Percentiles rank a stretch among this genome's conserved stretches.
Evolutionary conservation across 2,329 filamentous ascomycete species (phyloP).

Genomic region (Tolypocladium nubicola): DNA sequence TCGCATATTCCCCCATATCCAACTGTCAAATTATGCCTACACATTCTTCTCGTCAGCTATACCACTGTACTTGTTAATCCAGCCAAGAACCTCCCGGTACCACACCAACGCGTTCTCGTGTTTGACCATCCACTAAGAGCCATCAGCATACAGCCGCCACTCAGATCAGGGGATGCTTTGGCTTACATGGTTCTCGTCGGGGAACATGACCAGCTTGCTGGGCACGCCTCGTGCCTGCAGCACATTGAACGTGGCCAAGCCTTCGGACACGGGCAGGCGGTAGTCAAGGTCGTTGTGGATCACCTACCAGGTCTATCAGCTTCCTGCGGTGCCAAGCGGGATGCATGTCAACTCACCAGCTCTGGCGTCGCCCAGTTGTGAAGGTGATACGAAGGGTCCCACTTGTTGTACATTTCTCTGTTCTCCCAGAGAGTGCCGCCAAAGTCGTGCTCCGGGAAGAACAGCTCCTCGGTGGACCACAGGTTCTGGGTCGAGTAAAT

Average conservation of each 20-base stretch:
- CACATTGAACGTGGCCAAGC: conserved; percentile 75
- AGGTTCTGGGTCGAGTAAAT: conserved; percentile 63
- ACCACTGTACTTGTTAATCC: conserved; percentile 56
- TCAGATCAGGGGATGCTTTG: background rate
- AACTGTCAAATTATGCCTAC: background rate
- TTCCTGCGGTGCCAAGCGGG: background rate
- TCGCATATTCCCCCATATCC: background rate
- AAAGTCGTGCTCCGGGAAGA: conserved; percentile 60
- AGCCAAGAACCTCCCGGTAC: conserved; percentile 77
- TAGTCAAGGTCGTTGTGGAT: conserved; percentile 91
- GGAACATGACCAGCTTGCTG: conserved; percentile 71
- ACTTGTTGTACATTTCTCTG: conserved; percentile 53
- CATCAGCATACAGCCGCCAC: background rate
- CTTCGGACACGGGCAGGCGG: conserved; percentile 74
- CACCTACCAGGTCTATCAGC: conserved; percentile 19
- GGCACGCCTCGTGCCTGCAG: conserved; percentile 66
- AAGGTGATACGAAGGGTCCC: conserved; percentile 55
- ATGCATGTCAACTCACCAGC: conserved; percentile 40
- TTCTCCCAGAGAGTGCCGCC: conserved; percentile 51
- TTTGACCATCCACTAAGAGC: conserved; percentile 65
- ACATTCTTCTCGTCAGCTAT: conserved; percentile 16
- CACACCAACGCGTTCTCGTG: conserved; percentile 85
- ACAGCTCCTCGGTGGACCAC: conserved; percentile 58
- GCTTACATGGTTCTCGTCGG: conserved; percentile 55
- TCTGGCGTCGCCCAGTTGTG: conserved; percentile 77